Base-by-base conservation (phyloP, 2,329 filamentous ascomycete species). In the Botrytis elliptica region DNA sequence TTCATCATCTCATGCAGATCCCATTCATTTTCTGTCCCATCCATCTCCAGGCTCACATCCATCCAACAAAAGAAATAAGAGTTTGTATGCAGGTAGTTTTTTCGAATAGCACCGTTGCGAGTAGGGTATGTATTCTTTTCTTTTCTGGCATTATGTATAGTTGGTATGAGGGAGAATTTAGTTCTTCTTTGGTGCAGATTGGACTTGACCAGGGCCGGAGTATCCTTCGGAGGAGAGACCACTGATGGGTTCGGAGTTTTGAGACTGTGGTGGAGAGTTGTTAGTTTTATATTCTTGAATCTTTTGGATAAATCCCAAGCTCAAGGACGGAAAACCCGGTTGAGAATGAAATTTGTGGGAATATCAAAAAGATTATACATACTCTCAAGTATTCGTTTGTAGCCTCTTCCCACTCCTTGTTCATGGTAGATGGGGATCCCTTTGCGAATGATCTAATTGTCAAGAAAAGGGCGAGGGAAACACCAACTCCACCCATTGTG, bases 351-450 rank as follows among this genome's bases (percentile, higher is more conserved):
- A 44, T 9, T 12, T 16, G 3, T 55, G 40, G 4, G 29, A 8
- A 25, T 8, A 18, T 42, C 63, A 33, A 42, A 40, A 64, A 38
- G 38, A 62, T 57, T 68, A 29, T 44, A 85, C 90, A 81, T 86
- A 97, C 95, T 89, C 91, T 95, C 84, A 98, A 88, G 85, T 93
- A 96, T 87, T 98, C 96, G 85, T 99, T 97, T 79, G 91, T 89
- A 79, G 92, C 92, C 87, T 98, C 94, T 87, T 99, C 94, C 90
- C 93, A 98, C 86, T 99, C 96, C 88, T 93, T 93, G 86, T 88
- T 95, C 95, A 99, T 97, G 81, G 95, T 97, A 84, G 87, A 86
- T 78, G 96, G 96, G 76, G 88, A 81, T 75, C 89, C 88, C 82
- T 89, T 88, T 81, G 92, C 94, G 83, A 93, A 91, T 78, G 88